Base-by-base conservation (phyloP, 1,284 basidiomycete genomes). In the Ustilago curta region DNA sequence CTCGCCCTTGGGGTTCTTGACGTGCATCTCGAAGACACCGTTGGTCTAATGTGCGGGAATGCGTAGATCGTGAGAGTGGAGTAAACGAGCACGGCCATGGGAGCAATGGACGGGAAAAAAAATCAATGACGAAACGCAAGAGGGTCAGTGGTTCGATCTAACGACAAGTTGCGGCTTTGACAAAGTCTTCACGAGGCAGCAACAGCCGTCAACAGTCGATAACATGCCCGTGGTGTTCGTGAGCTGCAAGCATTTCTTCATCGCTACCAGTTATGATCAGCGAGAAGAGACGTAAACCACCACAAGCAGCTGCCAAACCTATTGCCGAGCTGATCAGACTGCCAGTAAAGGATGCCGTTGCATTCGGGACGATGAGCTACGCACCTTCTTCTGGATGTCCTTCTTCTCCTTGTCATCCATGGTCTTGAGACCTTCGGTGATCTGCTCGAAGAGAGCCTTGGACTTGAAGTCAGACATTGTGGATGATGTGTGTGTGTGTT, bases 21-120 rank as follows among this genome's bases (percentile, higher is more conserved):
- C 89, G 73, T 91, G 90, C 70, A 97, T 88, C 87, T 96, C 92
- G 85, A 97, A 96, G 85, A 95, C 90, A 76, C 93, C 93, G 84
- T 94, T 95, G 69, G 92, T 93, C 94, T 96, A n/a, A 43, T 29
- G 18, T 27, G 4, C 45, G 45, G 18, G 31, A 27, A n/a, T 16
- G 35, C n/a, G 29, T 32, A 39, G 21, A n/a, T n/a, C 14, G 19
- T 18, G 55, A 8, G n/a, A n/a, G 35, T 12, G 11, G 43, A 7
- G 19, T 8, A 8, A 12, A 27, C n/a, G n/a, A n/a, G n/a, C n/a
- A n/a, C n/a, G n/a, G n/a, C n/a, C n/a, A n/a, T n/a, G n/a, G n/a
- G n/a, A n/a, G n/a, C n/a, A n/a, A n/a, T n/a, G n/a, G n/a, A n/a
- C n/a, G n/a, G n/a, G n/a, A n/a, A n/a, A n/a, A n/a, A n/a, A n/a